phyloP scores from a whole-genome alignment of 1,284 basidiomycete species.

The Cystobasidium pallidum region DNA sequence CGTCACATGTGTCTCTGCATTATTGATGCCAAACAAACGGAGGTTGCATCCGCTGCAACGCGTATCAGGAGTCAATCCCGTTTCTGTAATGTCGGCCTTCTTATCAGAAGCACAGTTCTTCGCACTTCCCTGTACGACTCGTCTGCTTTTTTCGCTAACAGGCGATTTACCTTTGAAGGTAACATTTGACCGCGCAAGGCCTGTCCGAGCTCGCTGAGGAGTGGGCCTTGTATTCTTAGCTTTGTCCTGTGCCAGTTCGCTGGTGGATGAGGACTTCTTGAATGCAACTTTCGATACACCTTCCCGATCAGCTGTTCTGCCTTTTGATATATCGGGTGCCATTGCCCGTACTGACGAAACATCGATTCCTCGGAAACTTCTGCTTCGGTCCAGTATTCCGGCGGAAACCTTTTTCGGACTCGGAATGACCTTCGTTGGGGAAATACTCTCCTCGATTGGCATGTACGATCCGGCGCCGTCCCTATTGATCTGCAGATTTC shows the following conservation, averaged over 20 bases:
- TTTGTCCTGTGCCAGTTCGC: neutral
- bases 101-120: neutral
- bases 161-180: slow-evolving; percentile 7
- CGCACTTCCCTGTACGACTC: neutral
- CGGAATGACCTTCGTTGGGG: neutral
- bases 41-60: slow-evolving; percentile 30
- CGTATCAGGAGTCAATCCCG: neutral
- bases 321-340: no score
- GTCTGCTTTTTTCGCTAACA: neutral
- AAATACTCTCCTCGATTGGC: neutral
- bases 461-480: neutral
- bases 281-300: neutral
- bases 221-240: neutral
- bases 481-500: no score
- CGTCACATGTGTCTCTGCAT: neutral
- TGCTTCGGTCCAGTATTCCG: slow-evolving; percentile 3
- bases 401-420: slow-evolving; percentile 12
- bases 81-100: neutral
- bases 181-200: slow-evolving; percentile 1
- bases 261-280: neutral
- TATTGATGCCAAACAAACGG: slow-evolving; percentile 22
- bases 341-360: neutral
- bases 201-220: neutral
- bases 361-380: slow-evolving; percentile 6
- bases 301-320: neutral